These are phyloP conservation scores for Fomitopsis betulina DNA, from an alignment of 1,284 basidiomycete genomes.

Conservation along the genomic window DNA sequence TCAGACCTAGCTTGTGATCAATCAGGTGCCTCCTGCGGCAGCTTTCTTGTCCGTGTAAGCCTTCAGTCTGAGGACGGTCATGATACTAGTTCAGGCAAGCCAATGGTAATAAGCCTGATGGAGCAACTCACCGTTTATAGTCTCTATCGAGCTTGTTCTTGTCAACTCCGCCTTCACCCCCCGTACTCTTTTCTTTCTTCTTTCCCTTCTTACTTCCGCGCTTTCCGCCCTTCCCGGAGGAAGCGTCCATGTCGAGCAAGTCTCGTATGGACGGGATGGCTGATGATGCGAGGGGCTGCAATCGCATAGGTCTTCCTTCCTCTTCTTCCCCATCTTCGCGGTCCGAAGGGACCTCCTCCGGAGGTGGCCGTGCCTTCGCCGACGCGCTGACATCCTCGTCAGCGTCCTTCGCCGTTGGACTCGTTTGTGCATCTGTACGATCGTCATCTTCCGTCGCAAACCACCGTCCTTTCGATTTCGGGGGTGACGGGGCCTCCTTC, in stretches of 20 bases:
- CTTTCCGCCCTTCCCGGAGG: constrained; percentile 57
- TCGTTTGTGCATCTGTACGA: constrained; percentile 2
- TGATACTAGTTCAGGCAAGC: neutral
- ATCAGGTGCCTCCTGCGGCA: constrained; percentile 1
- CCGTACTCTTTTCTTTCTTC: constrained; percentile 32
- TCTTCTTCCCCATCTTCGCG: constrained; percentile 31
- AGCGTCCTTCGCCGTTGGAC: neutral
- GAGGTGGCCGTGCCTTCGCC: neutral
- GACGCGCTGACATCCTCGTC: neutral
- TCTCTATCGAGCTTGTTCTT: constrained; percentile 43
- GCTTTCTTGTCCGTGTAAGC: constrained; percentile 47
- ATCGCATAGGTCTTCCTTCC: constrained; percentile 41
- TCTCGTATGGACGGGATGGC: constrained; percentile 77
- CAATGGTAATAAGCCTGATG: neutral
- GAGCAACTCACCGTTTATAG: constrained; percentile 39
- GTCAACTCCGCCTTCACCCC: constrained; percentile 23
- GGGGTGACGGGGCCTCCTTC: constrained; percentile 5
- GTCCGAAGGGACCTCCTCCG: neutral
- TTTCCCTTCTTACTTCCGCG: constrained; percentile 71
- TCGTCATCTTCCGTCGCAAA: constrained; percentile 19
- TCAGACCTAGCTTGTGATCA: neutral
- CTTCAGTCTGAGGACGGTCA: constrained; percentile 35
- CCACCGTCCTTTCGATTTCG: constrained; percentile 14
- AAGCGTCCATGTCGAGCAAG: constrained; percentile 71
- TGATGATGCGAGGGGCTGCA: constrained; percentile 70